phyloP scores from a whole-genome alignment of 2,329 filamentous ascomycete species.

The Laburnicola sp. region DNA sequence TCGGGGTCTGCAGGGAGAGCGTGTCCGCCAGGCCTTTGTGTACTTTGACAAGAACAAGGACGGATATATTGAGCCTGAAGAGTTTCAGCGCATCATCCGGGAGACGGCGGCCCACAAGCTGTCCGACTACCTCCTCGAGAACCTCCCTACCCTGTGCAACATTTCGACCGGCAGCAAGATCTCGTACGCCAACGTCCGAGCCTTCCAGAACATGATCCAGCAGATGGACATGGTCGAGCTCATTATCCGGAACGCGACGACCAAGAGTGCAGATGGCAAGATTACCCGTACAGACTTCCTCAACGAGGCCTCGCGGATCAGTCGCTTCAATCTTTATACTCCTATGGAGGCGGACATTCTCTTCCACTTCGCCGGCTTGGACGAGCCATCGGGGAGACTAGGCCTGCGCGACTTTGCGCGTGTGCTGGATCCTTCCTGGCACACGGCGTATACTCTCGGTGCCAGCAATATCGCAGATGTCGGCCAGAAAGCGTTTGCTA shows the following conservation, averaged over 20 bases:
- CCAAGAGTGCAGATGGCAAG: slow-evolving; percentile 82
- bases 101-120: slow-evolving; percentile 95
- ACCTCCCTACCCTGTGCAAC: slow-evolving; percentile 91
- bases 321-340: slow-evolving; percentile 93
- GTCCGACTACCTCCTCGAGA: slow-evolving; percentile 90
- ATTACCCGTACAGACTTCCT: slow-evolving; percentile 94
- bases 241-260: slow-evolving; percentile 83
- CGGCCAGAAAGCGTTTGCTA: slow-evolving; percentile 58
- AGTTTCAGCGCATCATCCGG: slow-evolving; percentile 95
- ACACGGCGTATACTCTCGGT: slow-evolving; percentile 63
- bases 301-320: slow-evolving; percentile 87
- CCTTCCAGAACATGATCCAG: slow-evolving; percentile 96
- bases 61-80: slow-evolving; percentile 91
- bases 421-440: slow-evolving; percentile 92
- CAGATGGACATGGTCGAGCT: slow-evolving; percentile 98
- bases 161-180: slow-evolving; percentile 90
- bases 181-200: slow-evolving; percentile 94
- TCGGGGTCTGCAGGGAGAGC: slow-evolving; percentile 91
- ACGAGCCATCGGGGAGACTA: slow-evolving; percentile 84
- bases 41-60: slow-evolving; percentile 87
- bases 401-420: slow-evolving; percentile 86
- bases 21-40: slow-evolving; percentile 93
- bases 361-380: slow-evolving; percentile 95
- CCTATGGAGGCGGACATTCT: slow-evolving; percentile 99
- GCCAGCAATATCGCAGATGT: slow-evolving; percentile 51